These are phyloP conservation scores for Chlamydomonas schloesseri DNA, from an alignment of 139 green algal genomes.

Conservation along the genomic window DNA sequence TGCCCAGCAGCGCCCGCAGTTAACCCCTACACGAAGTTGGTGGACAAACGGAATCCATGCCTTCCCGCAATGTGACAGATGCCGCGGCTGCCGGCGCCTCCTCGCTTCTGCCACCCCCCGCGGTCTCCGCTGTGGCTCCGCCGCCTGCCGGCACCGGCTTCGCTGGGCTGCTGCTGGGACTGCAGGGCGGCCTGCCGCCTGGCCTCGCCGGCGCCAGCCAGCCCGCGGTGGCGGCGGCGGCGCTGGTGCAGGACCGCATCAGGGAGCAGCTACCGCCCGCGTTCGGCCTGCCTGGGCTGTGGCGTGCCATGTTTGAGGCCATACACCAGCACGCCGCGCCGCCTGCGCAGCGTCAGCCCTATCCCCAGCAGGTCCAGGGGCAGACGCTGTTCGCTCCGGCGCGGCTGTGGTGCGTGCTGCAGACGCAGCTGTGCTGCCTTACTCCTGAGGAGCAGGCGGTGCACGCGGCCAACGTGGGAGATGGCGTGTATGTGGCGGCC, in stretches of 20 bases:
- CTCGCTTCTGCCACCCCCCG: background rate
- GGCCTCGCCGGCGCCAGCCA: background rate
- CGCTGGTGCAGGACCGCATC: conserved; percentile 29
- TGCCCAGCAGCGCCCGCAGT: too few species aligned
- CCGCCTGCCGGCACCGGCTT: conserved; percentile 14
- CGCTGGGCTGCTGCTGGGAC: conserved; percentile 32
- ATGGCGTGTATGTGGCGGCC: conserved; percentile 25
- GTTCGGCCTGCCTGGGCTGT: conserved; percentile 26
- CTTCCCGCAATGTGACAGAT: background rate
- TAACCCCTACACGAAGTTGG: too few species aligned
- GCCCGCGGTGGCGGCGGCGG: conserved; percentile 6
- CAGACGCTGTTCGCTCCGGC: background rate
- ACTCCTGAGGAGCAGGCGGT: conserved; percentile 15
- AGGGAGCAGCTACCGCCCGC: conserved; percentile 10
- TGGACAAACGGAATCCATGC: too few species aligned
- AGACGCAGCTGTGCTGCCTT: conserved; percentile 27
- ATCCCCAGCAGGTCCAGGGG: background rate
- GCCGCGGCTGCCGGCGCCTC: background rate
- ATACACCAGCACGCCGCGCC: background rate
- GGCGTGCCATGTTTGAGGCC: background rate
- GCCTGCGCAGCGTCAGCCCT: background rate
- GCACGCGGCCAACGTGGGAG: conserved; percentile 14
- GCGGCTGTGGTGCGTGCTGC: conserved; percentile 30
- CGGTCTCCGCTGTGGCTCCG: background rate
- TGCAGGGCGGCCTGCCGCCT: conserved; percentile 5